These are phyloP conservation scores for Ceratocystis huliohia DNA, from an alignment of 2,329 filamentous ascomycete species.

Conservation along the genomic window DNA sequence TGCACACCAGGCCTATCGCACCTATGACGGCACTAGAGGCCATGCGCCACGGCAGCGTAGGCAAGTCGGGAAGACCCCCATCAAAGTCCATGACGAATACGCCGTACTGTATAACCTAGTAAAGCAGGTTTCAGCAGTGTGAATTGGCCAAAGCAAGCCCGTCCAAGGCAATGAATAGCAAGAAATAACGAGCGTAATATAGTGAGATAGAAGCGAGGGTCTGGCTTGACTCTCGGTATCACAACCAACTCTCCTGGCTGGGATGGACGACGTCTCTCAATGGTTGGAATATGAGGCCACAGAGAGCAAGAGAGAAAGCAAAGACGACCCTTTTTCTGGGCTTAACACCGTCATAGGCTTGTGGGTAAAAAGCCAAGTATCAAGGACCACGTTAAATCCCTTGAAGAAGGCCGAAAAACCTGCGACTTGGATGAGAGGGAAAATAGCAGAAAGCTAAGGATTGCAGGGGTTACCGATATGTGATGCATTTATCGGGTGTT, in stretches of 20 bases:
- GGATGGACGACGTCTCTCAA: neutral
- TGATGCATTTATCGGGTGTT: slow-evolving; percentile 6
- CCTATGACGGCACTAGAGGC: slow-evolving; percentile 66
- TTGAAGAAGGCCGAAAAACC: neutral
- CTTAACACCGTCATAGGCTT: neutral
- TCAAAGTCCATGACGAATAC: neutral
- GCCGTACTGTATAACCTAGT: neutral
- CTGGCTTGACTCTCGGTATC: neutral
- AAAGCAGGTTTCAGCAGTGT: neutral
- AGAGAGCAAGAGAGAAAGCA: neutral
- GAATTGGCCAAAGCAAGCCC: neutral
- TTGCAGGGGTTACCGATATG: neutral
- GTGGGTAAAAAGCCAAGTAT: neutral
- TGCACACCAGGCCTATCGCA: slow-evolving; percentile 55
- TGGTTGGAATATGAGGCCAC: neutral
- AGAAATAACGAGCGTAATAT: neutral
- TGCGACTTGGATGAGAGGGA: neutral
- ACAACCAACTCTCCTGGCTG: neutral
- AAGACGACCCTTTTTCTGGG: neutral
- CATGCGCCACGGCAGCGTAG: slow-evolving; percentile 56
- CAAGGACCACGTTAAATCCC: neutral
- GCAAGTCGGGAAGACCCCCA: slow-evolving; percentile 29
- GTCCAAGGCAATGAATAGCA: neutral
- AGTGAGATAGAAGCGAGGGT: neutral
- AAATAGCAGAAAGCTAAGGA: neutral